A percentile compares a stretch with the other conserved stretches of the same genome.
These are phyloP conservation scores for Cryptosporidium ubiquitum DNA, from an alignment of 169 alveolate genomes.

Conservation along the genomic window DNA sequence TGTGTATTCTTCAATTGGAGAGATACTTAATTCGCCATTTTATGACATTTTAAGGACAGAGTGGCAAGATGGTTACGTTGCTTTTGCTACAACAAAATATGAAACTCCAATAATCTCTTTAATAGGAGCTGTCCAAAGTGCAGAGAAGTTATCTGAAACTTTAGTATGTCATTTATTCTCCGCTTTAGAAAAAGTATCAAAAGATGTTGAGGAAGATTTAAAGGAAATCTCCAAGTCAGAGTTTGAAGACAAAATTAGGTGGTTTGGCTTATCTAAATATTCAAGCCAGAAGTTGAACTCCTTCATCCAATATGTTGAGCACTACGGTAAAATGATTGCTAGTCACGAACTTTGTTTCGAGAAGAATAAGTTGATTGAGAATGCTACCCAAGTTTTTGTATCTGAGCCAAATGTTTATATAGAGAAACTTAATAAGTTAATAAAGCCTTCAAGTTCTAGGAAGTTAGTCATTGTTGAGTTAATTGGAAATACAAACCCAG, in stretches of 20 bases:
- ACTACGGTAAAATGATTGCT: constrained; percentile 9
- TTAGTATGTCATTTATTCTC: constrained; percentile 42
- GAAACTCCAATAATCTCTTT: constrained; percentile 44
- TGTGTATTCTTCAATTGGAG: constrained; percentile 48
- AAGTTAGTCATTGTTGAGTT: constrained; percentile 40
- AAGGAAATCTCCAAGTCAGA: constrained; percentile 16
- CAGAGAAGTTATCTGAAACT: constrained; percentile 10
- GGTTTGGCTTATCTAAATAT: constrained; percentile 44
- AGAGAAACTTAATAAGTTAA: constrained; percentile 11
- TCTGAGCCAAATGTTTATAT: constrained; percentile 29
- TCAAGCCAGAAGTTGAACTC: constrained; percentile 26
- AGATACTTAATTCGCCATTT: constrained; percentile 34
- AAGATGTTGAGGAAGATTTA: constrained; percentile 7
- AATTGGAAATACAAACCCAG: not conserved
- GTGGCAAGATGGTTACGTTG: constrained; percentile 74
- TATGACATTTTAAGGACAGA: constrained; percentile 56
- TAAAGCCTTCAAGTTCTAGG: constrained; percentile 4
- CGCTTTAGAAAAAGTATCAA: constrained; percentile 17
- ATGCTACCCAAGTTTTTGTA: constrained; percentile 49
- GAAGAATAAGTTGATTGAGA: constrained; percentile 34
- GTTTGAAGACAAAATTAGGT: constrained; percentile 38
- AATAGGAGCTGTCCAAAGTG: constrained; percentile 64
- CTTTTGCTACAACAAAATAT: constrained; percentile 35
- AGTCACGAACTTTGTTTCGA: constrained; percentile 62
- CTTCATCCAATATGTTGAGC: constrained; percentile 26